Percentiles rank a stretch among this genome's conserved stretches.
These are phyloP conservation scores for Salicornia ramosissima DNA, from an alignment of 148 eudicot species.

Conservation along the genomic window DNA sequence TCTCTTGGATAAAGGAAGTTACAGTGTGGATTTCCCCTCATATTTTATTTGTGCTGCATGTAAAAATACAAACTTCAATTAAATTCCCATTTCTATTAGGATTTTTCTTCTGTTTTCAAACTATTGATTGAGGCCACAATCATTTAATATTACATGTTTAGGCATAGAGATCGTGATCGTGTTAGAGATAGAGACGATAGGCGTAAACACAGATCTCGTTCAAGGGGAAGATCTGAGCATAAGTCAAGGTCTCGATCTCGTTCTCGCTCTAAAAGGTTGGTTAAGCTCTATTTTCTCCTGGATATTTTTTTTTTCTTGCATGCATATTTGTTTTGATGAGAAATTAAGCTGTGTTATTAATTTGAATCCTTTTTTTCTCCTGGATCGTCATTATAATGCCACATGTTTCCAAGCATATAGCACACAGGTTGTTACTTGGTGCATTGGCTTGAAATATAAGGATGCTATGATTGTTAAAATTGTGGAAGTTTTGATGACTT, in stretches of 20 bases:
- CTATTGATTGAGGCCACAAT: neutral
- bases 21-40: neutral
- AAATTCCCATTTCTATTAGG: neutral
- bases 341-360: neutral
- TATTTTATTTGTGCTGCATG: neutral
- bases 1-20: neutral
- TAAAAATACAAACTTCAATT: neutral
- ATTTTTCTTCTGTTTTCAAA: neutral
- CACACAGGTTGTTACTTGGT: neutral
- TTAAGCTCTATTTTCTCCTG: neutral
- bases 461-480: neutral
- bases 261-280: conserved; percentile 79
- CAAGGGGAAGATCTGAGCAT: conserved; percentile 61
- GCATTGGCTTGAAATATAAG: neutral
- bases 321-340: neutral
- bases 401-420: no score
- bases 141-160: conserved; percentile 24
- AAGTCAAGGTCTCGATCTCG: conserved; percentile 81
- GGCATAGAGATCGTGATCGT: conserved; percentile 68
- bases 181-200: conserved; percentile 77
- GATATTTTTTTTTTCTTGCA: neutral
- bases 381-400: no score
- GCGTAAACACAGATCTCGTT: conserved; percentile 51
- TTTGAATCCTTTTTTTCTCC: no score
- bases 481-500: no score